Evolutionary conservation across 306 rosid species (phyloP).

Genomic region (Cucurbita maxima): DNA sequence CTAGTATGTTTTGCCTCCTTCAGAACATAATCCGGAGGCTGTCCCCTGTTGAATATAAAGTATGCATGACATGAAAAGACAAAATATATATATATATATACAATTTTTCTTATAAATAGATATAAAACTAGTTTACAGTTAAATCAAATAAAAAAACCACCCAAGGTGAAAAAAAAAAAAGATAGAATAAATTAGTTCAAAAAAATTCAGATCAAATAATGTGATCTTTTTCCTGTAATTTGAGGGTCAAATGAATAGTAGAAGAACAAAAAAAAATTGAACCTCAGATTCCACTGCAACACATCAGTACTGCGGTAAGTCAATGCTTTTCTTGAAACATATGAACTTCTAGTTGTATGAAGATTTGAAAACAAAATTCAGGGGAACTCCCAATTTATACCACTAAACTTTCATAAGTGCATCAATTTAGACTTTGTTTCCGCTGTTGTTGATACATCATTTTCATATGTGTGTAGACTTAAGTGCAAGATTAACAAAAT

Average conservation of each 20-base stretch:
- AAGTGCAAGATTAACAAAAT: not conserved
- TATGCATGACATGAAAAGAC: not conserved
- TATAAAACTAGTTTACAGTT: not conserved
- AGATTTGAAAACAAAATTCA: no score
- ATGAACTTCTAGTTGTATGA: no score
- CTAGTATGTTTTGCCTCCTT: slow-evolving; percentile 89
- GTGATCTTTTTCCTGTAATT: not conserved
- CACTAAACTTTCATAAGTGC: no score
- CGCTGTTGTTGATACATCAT: no score
- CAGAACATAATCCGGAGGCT: slow-evolving; percentile 87
- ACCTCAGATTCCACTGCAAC: no score
- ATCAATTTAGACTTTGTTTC: no score
- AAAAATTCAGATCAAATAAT: not conserved
- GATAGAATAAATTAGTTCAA: not conserved
- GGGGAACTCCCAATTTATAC: no score
- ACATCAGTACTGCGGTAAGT: no score
- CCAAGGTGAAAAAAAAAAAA: not conserved
- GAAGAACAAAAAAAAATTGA: no score
- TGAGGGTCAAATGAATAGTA: not conserved
- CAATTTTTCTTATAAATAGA: not conserved
- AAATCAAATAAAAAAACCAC: not conserved
- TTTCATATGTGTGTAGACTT: not conserved
- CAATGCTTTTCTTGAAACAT: no score
- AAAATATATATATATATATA: not conserved
- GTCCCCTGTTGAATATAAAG: slow-evolving; percentile 50